These are phyloP conservation scores for Crucihimalaya himalaica DNA, from an alignment of 345 rosid species.

Conservation along the genomic window DNA sequence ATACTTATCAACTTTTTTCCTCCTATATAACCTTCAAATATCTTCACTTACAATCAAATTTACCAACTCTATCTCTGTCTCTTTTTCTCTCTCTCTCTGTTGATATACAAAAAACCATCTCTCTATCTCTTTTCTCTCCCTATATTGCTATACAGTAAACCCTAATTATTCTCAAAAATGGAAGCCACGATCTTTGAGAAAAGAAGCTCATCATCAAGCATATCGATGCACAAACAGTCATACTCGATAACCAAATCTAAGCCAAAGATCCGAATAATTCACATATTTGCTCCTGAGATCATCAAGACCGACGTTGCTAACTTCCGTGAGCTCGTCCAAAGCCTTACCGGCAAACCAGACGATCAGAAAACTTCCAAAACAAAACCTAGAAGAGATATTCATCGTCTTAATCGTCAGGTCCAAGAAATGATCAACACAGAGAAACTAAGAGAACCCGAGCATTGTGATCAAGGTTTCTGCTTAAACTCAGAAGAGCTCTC, in stretches of 20 bases:
- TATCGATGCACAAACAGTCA: slow-evolving; percentile 54
- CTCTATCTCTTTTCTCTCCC: slow-evolving; percentile 16
- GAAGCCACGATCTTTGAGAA: slow-evolving; percentile 46
- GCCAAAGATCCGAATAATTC: slow-evolving; percentile 83
- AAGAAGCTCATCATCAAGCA: slow-evolving; percentile 42
- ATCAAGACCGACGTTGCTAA: slow-evolving; percentile 87
- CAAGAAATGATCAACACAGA: slow-evolving; percentile 20
- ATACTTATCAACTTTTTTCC: background rate
- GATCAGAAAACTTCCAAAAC: slow-evolving; percentile 32
- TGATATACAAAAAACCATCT: background rate
- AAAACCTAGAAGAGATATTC: slow-evolving; percentile 30
- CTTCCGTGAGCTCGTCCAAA: slow-evolving; percentile 87
- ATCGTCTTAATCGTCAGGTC: slow-evolving; percentile 24
- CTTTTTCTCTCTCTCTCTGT: slow-evolving; percentile 23
- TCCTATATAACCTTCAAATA: slow-evolving; percentile 33
- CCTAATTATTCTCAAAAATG: slow-evolving; percentile 40
- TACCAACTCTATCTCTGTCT: slow-evolving; percentile 44
- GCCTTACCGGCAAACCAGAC: slow-evolving; percentile 85
- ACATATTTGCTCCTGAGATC: slow-evolving; percentile 92
- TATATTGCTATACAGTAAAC: background rate
- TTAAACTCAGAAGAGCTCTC: slow-evolving; percentile 34
- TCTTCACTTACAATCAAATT: slow-evolving; percentile 35
- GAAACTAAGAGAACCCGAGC: slow-evolving; percentile 5
- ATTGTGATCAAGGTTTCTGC: slow-evolving; percentile 16
- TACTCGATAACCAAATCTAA: slow-evolving; percentile 57